Evolutionary conservation across 495 filamentous ascomycete genomes (phyloP).

Genomic region (Tuber brumale): DNA sequence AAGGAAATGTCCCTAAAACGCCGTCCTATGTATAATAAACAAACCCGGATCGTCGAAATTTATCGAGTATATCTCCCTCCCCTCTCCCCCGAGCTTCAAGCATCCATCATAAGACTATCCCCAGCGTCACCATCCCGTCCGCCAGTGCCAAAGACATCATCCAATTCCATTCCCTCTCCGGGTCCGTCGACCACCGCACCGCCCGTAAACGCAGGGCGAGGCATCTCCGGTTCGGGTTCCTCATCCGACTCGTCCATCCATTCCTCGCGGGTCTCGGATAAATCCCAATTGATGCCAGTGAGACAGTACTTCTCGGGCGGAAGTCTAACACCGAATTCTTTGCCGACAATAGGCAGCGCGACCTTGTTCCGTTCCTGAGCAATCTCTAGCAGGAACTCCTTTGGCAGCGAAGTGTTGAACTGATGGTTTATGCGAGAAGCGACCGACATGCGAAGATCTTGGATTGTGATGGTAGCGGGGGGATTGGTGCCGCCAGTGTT

Average conservation of each 20-base stretch:
- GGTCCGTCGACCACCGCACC: conserved; percentile 32
- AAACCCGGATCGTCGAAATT: neutral
- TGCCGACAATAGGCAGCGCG: conserved; percentile 66
- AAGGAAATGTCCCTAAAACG: neutral
- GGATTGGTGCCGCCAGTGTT: conserved; percentile 42
- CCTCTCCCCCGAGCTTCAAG: conserved; percentile 10
- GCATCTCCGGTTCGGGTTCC: conserved; percentile 43
- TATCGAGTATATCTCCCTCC: neutral
- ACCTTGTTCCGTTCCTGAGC: conserved; percentile 76
- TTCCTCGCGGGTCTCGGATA: conserved; percentile 48
- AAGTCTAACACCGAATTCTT: conserved; percentile 74
- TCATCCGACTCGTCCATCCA: conserved; percentile 42
- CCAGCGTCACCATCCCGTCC: conserved; percentile 40
- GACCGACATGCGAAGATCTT: conserved; percentile 58
- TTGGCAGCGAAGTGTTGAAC: conserved; percentile 61
- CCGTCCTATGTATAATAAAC: neutral
- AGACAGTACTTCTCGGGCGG: conserved; percentile 89
- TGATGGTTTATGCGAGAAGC: conserved; percentile 59
- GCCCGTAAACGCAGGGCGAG: conserved; percentile 3
- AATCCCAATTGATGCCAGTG: conserved; percentile 73
- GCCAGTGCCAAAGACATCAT: conserved; percentile 44
- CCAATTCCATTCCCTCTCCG: conserved; percentile 47
- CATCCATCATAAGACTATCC: conserved; percentile 41
- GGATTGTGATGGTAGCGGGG: conserved; percentile 48
- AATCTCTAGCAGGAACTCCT: conserved; percentile 79